Evolutionary conservation across 2,329 filamentous ascomycete species (phyloP).

Genomic region (Diaporthe velutina): DNA sequence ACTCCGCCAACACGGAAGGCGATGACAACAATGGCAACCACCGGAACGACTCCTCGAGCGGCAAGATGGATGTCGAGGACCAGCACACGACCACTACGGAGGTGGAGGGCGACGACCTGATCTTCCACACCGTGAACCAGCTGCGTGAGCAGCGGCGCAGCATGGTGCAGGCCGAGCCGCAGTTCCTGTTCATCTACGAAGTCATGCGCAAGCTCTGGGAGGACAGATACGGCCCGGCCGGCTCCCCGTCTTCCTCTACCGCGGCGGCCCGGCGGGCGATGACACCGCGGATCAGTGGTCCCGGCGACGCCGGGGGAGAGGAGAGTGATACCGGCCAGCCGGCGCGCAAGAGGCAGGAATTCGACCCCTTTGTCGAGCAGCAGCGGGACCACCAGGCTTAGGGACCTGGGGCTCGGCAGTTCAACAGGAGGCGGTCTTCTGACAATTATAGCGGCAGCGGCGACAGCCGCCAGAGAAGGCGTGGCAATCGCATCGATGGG

Average conservation of each 20-base stretch:
- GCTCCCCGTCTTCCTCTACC: background rate
- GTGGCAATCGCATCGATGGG: background rate
- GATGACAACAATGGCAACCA: conserved; percentile 23
- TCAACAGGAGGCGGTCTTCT: conserved; percentile 27
- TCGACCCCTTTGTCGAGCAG: conserved; percentile 59
- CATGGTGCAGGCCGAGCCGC: conserved; percentile 93
- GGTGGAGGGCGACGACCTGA: conserved; percentile 66
- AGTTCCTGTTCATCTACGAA: conserved; percentile 91
- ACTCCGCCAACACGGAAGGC: conserved; percentile 42
- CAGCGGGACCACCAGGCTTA: conserved; percentile 26
- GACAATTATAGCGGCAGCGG: background rate
- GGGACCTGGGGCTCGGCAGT: conserved; percentile 39
- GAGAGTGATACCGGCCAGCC: conserved; percentile 55
- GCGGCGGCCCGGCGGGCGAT: background rate
- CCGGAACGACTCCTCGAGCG: conserved; percentile 44
- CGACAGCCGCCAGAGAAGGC: background rate
- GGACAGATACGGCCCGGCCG: conserved; percentile 67
- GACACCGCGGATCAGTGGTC: background rate
- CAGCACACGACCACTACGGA: conserved; percentile 41
- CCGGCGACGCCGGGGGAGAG: conserved; percentile 44
- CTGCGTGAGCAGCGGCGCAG: conserved; percentile 89
- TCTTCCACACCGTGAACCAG: conserved; percentile 83
- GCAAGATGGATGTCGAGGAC: conserved; percentile 31
- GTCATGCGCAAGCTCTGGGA: conserved; percentile 82
- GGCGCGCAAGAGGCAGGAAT: conserved; percentile 66